These are phyloP conservation scores for Immersiporthe knoxdaviesiana DNA, from an alignment of 2,329 filamentous ascomycete species.

Conservation along the genomic window DNA sequence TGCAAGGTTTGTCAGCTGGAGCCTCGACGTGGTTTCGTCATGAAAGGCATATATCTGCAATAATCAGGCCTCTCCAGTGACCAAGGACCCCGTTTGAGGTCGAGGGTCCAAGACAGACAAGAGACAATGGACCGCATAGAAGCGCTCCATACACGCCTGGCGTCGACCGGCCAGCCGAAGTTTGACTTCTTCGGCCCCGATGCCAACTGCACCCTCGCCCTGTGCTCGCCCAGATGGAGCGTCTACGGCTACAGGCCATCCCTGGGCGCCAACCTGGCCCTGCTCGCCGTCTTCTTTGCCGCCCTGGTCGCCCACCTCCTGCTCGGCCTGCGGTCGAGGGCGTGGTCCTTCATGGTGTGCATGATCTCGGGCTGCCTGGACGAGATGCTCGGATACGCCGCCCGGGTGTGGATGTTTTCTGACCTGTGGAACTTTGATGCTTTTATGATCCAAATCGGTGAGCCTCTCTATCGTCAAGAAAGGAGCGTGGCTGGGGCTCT, in stretches of 20 bases:
- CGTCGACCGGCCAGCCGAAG: background rate
- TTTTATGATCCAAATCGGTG: conserved; percentile 69
- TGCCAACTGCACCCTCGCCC: conserved; percentile 53
- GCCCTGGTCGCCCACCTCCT: conserved; percentile 50
- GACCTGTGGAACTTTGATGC: conserved; percentile 62
- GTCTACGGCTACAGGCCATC: conserved; percentile 53
- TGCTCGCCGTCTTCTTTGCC: conserved; percentile 50
- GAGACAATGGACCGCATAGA: conserved; percentile 14
- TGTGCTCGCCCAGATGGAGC: conserved; percentile 50
- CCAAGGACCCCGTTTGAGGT: background rate
- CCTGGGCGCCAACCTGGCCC: conserved; percentile 46
- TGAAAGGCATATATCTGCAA: background rate
- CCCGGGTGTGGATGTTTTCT: conserved; percentile 58
- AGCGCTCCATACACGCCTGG: background rate
- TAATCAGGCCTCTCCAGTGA: background rate
- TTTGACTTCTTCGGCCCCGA: conserved; percentile 47
- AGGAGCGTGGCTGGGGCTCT: background rate
- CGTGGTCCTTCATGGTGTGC: conserved; percentile 52
- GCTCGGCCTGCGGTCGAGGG: conserved; percentile 52
- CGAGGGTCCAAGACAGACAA: background rate
- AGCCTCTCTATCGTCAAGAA: conserved; percentile 33
- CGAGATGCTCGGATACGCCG: conserved; percentile 66
- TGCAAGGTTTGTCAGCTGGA: background rate
- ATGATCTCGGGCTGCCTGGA: conserved; percentile 60
- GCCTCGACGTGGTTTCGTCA: background rate